Base-by-base conservation (phyloP, 1,284 basidiomycete genomes). In the Ceraceosorus guamensis region DNA sequence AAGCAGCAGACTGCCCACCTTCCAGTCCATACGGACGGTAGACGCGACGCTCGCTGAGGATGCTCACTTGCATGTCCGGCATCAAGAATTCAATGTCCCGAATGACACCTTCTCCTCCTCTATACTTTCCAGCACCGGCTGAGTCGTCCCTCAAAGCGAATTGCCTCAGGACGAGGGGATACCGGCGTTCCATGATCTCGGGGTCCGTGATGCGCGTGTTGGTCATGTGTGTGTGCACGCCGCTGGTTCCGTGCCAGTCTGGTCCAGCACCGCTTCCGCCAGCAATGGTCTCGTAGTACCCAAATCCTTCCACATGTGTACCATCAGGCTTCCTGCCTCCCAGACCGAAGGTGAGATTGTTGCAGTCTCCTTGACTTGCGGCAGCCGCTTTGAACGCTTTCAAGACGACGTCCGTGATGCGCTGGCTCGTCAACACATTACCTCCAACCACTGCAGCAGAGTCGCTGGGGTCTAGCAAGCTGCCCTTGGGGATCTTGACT, bases 221-320 rank as follows among this genome's bases (percentile, higher is more conserved):
- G 4, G 91, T 95, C 77, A 95, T 95, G 73, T 92, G 89, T 16
- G 33, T 69, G 50, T 76, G 76, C 4, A 72, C 71, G n/a, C 76
- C 73, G 8, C 64, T 67, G 1, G 76, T 77, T 2, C 92, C 92
- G 67, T 92, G 84, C 91, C 91, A 96, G 5, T 79, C 79, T 1
- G 89, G 87, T 0, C 92, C 92, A 0, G 92, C 91, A 2, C 92
- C 92, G 5, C 87, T 68, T 3, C 92, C 92, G 10, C 92, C 92
- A 6, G 88, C 89, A 56, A 96, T 93, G 0, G 89, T 93, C 87
- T 95, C 91, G 76, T 95, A 95, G 78, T 93, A 95, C 1, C 92
- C 92, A 85, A 89, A 96, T 14, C 91, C 91, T 43, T 85, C 71
- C 18, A 82, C 60, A 82, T 81, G 63, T 82, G 83, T 84, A 0